These are phyloP conservation scores for Coemansia biformis DNA, from an alignment of 192 early-diverging fungal genomes.

Conservation along the genomic window DNA sequence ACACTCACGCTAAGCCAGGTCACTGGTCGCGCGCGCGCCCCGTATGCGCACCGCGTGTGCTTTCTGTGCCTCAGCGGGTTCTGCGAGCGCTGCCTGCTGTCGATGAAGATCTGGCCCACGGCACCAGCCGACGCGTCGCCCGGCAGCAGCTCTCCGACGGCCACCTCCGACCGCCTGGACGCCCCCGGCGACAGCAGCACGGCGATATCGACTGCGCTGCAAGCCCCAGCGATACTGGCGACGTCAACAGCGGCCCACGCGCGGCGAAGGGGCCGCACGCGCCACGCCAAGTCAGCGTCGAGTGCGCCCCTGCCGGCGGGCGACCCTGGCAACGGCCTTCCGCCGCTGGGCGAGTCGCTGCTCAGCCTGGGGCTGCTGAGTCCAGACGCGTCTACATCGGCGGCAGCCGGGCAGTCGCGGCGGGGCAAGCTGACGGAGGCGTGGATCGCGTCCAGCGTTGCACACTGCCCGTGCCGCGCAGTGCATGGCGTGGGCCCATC, in stretches of 20 bases:
- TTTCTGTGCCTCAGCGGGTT: slow-evolving; percentile 43
- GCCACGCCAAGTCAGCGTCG: background rate
- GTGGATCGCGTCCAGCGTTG: slow-evolving; percentile 41
- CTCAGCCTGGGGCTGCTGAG: slow-evolving; percentile 15
- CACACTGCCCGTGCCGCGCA: slow-evolving; percentile 41
- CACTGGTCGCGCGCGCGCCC: slow-evolving; percentile 5
- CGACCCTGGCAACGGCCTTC: slow-evolving; percentile 9
- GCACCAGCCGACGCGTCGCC: background rate
- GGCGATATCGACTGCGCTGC: background rate
- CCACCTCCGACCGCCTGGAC: background rate
- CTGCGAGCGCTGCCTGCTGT: slow-evolving; percentile 43
- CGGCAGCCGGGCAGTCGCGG: background rate
- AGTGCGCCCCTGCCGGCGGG: background rate
- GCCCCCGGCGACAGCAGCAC: slow-evolving; percentile 2
- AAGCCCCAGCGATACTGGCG: background rate
- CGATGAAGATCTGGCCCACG: slow-evolving; percentile 47
- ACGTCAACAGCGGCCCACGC: too few species aligned
- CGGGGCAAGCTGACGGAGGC: slow-evolving; percentile 15
- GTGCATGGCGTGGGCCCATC: slow-evolving; percentile 42
- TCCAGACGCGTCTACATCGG: slow-evolving; percentile 1
- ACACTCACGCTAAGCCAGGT: slow-evolving; percentile 4
- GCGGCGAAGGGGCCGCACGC: background rate
- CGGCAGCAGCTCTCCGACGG: background rate
- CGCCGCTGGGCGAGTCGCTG: slow-evolving; percentile 20
- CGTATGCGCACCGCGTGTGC: slow-evolving; percentile 35